Evolutionary conservation across 2,329 filamentous ascomycete genomes (phyloP).

Genomic region (Helotiales sp.): DNA sequence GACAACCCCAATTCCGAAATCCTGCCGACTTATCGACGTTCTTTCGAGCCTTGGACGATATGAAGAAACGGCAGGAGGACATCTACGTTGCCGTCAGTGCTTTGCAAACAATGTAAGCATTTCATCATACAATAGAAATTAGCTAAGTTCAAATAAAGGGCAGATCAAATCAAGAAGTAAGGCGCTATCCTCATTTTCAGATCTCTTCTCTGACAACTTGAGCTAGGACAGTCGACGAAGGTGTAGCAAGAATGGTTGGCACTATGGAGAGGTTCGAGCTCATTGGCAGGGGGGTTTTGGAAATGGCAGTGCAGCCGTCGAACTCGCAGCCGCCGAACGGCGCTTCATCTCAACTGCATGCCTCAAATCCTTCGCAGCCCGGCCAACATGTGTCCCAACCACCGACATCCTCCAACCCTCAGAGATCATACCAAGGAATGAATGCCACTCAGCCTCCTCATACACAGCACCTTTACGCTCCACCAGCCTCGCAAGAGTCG

Average conservation of each 20-base stretch:
- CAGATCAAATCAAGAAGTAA: constrained; percentile 20
- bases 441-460: constrained; percentile 20
- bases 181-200: not conserved
- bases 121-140: constrained; percentile 3
- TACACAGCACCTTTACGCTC: not conserved
- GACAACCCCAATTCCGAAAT: constrained; percentile 11
- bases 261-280: constrained; percentile 28
- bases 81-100: constrained; percentile 19
- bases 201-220: constrained; percentile 16
- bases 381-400: constrained; percentile 10
- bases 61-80: constrained; percentile 22
- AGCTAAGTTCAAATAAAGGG: constrained; percentile 21
- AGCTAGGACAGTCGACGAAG: constrained; percentile 19
- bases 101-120: constrained; percentile 22
- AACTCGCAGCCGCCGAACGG: constrained; percentile 15
- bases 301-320: too few species aligned
- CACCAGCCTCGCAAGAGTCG: too few species aligned
- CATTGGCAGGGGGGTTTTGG: constrained; percentile 26
- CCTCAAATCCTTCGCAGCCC: constrained; percentile 18
- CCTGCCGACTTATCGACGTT: constrained; percentile 14
- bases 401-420: constrained; percentile 1
- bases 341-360: constrained; percentile 20
- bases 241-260: constrained; percentile 18
- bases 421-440: constrained; percentile 17
- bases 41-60: constrained; percentile 16